These are phyloP conservation scores for Kalanchoe fedtschenkoi DNA, from an alignment of 164 flowering plant genomes.

Conservation along the genomic window DNA sequence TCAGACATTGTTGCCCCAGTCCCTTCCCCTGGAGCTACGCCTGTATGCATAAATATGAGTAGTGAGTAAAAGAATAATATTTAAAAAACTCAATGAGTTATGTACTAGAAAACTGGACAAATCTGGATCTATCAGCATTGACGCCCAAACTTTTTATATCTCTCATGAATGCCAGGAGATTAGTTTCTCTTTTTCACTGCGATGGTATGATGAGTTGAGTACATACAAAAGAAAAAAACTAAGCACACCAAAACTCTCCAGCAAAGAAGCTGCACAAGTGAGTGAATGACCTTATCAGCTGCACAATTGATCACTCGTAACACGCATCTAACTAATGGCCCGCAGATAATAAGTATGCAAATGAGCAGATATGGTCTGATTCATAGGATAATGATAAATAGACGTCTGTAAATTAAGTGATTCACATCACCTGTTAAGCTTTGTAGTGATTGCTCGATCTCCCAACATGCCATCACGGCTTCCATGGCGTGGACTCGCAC, in stretches of 20 bases:
- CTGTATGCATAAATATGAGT: conserved; percentile 19
- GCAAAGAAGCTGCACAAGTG: no score
- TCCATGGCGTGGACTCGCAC: conserved; percentile 84
- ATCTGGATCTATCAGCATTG: background rate
- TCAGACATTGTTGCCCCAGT: conserved; percentile 63
- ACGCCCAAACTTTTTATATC: background rate
- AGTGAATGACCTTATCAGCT: no score
- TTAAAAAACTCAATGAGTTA: background rate
- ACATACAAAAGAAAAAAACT: no score
- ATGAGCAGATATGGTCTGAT: background rate
- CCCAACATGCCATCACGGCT: conserved; percentile 87
- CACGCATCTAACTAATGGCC: no score
- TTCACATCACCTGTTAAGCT: conserved; percentile 50
- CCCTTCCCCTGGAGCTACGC: conserved; percentile 57
- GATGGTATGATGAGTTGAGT: no score
- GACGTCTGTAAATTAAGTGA: background rate
- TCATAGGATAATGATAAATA: background rate
- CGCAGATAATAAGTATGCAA: background rate
- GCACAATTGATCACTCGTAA: no score
- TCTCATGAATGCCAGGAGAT: no score
- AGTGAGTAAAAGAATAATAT: background rate
- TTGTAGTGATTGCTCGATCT: conserved; percentile 66
- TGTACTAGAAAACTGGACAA: no score
- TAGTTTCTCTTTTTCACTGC: no score
- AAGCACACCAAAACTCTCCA: no score